A percentile compares a stretch with the other conserved stretches of the same genome.
Conservation (phyloP, 305 asterid species). For the Fraxinus floribunda region DNA sequence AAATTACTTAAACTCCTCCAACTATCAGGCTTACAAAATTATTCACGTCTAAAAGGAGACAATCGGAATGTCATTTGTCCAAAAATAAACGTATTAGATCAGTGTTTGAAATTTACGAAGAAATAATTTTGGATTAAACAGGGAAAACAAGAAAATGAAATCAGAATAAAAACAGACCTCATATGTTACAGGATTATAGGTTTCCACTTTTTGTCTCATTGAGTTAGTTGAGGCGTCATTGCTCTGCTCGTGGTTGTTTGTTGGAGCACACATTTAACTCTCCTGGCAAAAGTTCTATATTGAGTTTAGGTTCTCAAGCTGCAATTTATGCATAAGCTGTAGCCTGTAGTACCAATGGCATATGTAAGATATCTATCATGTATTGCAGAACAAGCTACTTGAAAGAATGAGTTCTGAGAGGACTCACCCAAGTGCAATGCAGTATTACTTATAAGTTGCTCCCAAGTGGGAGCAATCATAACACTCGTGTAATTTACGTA, state of each 20-base stretch:
- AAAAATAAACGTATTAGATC: neutral
- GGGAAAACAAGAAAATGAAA: neutral
- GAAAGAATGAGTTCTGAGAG: neutral
- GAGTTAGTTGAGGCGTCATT: neutral
- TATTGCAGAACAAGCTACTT: neutral
- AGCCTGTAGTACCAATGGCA: neutral
- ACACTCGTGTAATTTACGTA: neutral
- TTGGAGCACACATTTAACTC: neutral
- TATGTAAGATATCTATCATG: neutral
- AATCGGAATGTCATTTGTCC: neutral
- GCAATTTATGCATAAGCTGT: neutral
- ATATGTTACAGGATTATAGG: neutral
- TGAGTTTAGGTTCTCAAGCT: neutral
- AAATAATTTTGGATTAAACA: neutral
- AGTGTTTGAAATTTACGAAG: neutral
- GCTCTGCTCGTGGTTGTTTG: neutral
- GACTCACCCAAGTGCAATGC: neutral
- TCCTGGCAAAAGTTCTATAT: neutral
- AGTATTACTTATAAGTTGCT: neutral
- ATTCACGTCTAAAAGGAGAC: neutral
- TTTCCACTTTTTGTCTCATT: neutral
- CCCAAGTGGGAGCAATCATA: neutral
- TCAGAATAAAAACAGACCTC: neutral
- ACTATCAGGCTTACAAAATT: neutral
- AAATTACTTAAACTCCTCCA: neutral